Percentiles rank a stretch among this genome's conserved stretches.
These are phyloP conservation scores for Agrocybe chaxingu DNA, from an alignment of 768 basidiomycete species.

Conservation along the genomic window DNA sequence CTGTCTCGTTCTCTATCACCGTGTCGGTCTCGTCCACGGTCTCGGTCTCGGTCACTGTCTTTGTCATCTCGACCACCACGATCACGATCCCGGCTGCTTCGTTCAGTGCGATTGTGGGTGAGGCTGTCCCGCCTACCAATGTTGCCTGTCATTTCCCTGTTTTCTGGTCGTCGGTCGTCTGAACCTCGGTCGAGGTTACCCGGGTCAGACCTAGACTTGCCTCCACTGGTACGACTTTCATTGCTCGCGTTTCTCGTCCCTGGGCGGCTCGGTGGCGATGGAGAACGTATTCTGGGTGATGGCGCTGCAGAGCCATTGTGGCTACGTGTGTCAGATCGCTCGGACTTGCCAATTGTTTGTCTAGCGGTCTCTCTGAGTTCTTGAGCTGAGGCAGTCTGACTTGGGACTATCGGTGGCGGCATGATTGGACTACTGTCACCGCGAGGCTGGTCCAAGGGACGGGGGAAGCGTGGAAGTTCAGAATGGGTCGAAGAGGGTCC, in stretches of 20 bases:
- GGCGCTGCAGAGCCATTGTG: constrained; percentile 51
- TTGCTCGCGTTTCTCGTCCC: constrained; percentile 68
- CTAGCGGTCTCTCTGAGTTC: constrained; percentile 80
- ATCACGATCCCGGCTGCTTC: constrained; percentile 38
- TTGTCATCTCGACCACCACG: constrained; percentile 32
- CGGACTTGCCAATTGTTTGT: constrained; percentile 51
- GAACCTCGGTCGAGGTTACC: constrained; percentile 38
- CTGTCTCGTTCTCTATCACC: constrained; percentile 50
- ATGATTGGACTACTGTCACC: constrained; percentile 46
- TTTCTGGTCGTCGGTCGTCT: constrained; percentile 54
- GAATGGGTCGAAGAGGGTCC: constrained; percentile 10
- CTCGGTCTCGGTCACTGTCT: constrained; percentile 44
- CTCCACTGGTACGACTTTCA: constrained; percentile 72
- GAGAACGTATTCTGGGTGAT: constrained; percentile 61
- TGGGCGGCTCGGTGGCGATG: constrained; percentile 62
- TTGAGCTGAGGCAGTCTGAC: constrained; percentile 75
- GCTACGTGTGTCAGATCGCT: constrained; percentile 39
- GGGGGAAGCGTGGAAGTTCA: constrained; percentile 35
- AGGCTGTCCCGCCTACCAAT: constrained; percentile 46
- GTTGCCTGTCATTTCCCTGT: constrained; percentile 35
- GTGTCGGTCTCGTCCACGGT: constrained; percentile 34
- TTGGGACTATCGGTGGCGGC: constrained; percentile 77
- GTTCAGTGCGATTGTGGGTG: constrained; percentile 50
- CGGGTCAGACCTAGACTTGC: constrained; percentile 54
- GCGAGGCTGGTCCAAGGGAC: constrained; percentile 33